Conservation (phyloP, 768 basidiomycete species). For the Suillus sp. region DNA sequence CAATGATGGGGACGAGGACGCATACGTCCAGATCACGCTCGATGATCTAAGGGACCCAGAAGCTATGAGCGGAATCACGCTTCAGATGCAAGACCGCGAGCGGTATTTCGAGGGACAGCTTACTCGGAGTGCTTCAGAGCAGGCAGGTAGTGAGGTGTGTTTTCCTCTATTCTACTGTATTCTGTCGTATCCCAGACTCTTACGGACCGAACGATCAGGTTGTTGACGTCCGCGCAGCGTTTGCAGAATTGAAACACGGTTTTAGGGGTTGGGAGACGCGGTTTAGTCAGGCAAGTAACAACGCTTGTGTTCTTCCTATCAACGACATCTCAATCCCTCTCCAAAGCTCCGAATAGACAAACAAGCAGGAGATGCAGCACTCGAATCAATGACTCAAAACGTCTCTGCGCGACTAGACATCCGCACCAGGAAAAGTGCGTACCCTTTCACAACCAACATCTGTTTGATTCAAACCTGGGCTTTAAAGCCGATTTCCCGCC, state of each 20-base stretch:
- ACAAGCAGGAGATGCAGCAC: constrained; percentile 66
- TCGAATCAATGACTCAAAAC: constrained; percentile 77
- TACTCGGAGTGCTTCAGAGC: constrained; percentile 32
- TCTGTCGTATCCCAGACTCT: not conserved
- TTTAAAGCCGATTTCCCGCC: constrained; percentile 76
- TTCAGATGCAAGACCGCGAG: constrained; percentile 87
- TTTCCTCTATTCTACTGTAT: constrained; percentile 4
- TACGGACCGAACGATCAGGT: constrained; percentile 31
- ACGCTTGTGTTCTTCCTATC: not conserved
- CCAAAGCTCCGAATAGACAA: constrained; percentile 67
- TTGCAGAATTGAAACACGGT: constrained; percentile 49
- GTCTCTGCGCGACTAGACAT: constrained; percentile 73
- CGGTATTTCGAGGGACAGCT: constrained; percentile 78
- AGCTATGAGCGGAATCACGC: constrained; percentile 63
- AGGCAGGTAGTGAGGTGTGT: constrained; percentile 35
- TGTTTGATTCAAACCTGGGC: not conserved
- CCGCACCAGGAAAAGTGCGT: constrained; percentile 63
- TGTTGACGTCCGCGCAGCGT: constrained; percentile 48
- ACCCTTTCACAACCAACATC: not conserved
- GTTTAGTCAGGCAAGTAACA: constrained; percentile 51
- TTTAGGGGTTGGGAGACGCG: constrained; percentile 58
- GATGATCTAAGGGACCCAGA: constrained; percentile 82
- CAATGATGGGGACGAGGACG: constrained; percentile 42
- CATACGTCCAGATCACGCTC: constrained; percentile 70
- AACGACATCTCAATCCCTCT: not conserved